Conservation (phyloP, 805 yeast species). For the Candida piceae region DNA sequence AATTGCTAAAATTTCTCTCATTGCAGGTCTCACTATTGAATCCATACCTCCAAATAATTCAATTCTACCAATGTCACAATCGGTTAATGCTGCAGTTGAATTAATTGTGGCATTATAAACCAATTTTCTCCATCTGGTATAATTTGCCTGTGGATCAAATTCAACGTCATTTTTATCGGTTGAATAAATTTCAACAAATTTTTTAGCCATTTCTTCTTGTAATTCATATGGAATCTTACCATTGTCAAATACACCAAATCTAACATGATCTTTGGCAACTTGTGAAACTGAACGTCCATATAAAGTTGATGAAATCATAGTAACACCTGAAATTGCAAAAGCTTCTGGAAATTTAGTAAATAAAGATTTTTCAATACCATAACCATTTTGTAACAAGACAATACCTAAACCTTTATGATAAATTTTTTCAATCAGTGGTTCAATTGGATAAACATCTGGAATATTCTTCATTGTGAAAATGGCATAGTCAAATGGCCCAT, state of each 20-base stretch:
- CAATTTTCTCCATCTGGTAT: slow-evolving; percentile 42
- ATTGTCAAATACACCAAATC: slow-evolving; percentile 35
- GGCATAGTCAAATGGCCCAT: slow-evolving; percentile 46
- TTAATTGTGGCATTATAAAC: slow-evolving; percentile 45
- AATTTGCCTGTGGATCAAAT: slow-evolving; percentile 34
- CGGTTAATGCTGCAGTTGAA: slow-evolving; percentile 39
- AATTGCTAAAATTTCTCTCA: slow-evolving; percentile 39
- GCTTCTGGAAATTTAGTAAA: slow-evolving; percentile 31
- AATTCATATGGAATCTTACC: slow-evolving; percentile 18
- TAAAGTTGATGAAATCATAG: slow-evolving; percentile 32
- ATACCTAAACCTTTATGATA: slow-evolving; percentile 29
- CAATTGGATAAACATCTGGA: slow-evolving; percentile 55
- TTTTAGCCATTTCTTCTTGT: slow-evolving; percentile 28
- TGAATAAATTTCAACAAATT: slow-evolving; percentile 31
- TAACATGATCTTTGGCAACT: slow-evolving; percentile 29
- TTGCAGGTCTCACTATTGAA: slow-evolving; percentile 34
- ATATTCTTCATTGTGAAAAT: slow-evolving; percentile 59
- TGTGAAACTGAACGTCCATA: slow-evolving; percentile 30
- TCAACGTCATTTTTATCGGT: slow-evolving; percentile 26
- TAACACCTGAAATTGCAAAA: slow-evolving; percentile 35
- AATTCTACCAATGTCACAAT: slow-evolving; percentile 36
- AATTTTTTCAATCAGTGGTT: slow-evolving; percentile 25
- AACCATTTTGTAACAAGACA: slow-evolving; percentile 37
- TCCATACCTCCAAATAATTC: slow-evolving; percentile 27
- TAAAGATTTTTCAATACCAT: slow-evolving; percentile 34